phyloP scores from a whole-genome alignment of 345 rosid genomes.

The Gossypium turneri region DNA sequence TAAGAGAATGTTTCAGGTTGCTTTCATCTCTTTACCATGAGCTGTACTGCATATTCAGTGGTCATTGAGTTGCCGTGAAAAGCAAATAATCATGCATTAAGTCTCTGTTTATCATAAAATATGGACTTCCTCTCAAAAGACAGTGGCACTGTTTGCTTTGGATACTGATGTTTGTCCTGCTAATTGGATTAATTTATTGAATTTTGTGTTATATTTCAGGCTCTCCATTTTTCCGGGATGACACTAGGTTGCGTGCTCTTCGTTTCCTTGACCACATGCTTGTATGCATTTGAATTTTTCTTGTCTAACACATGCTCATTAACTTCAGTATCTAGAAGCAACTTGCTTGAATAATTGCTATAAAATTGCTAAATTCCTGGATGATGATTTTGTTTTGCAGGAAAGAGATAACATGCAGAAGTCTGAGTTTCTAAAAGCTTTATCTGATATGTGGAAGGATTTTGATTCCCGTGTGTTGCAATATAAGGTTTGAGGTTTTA shows the following conservation, averaged over 20 bases:
- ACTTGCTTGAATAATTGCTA: slow-evolving; percentile 9
- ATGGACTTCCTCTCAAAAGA: background rate
- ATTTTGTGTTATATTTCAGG: slow-evolving; percentile 40
- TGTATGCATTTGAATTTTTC: slow-evolving; percentile 48
- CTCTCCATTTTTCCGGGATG: slow-evolving; percentile 80
- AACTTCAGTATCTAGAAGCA: slow-evolving; percentile 9
- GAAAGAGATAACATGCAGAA: slow-evolving; percentile 98
- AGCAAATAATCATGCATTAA: background rate
- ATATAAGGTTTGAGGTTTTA: slow-evolving; percentile 66
- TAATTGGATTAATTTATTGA: slow-evolving; percentile 15
- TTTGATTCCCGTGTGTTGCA: slow-evolving; percentile 95
- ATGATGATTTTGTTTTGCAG: slow-evolving; percentile 37
- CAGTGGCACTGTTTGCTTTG: background rate
- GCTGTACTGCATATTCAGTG: background rate
- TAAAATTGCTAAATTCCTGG: slow-evolving; percentile 7
- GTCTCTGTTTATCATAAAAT: background rate
- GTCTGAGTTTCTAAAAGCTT: slow-evolving; percentile 93
- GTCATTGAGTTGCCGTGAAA: background rate
- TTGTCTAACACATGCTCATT: slow-evolving; percentile 14
- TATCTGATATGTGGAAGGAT: slow-evolving; percentile 99
- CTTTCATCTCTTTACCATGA: background rate
- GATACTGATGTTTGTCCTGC: background rate
- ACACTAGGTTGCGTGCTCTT: slow-evolving; percentile 95
- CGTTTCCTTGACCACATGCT: slow-evolving; percentile 98
- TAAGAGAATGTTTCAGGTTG: background rate